These are phyloP conservation scores for Eutrema yunnanense DNA, from an alignment of 345 rosid species.

Conservation along the genomic window DNA sequence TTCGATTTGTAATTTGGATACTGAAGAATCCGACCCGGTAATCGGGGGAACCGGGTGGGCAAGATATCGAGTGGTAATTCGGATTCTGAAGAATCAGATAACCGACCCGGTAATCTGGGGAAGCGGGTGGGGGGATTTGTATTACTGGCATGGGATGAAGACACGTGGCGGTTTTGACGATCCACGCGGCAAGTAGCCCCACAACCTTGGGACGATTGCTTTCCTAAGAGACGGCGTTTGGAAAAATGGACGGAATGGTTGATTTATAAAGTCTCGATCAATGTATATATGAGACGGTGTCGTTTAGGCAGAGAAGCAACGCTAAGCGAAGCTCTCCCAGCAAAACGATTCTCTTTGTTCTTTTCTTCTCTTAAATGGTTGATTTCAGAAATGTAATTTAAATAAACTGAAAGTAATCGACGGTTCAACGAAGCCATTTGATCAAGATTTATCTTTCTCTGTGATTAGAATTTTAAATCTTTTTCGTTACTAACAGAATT, in stretches of 20 bases:
- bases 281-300: constrained; percentile 7
- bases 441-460: not conserved
- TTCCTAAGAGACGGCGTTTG: constrained; percentile 1
- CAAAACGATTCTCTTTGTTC: constrained; percentile 9
- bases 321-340: constrained; percentile 11
- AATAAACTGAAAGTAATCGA: not conserved
- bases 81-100: not conserved
- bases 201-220: not conserved
- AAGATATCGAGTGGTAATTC: too few species aligned
- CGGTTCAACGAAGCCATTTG: not conserved
- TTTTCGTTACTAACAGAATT: not conserved
- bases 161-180: constrained; percentile 12
- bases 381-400: constrained; percentile 5
- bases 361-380: not conserved
- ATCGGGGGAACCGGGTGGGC: not conserved
- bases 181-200: constrained; percentile 4
- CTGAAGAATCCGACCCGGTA: not conserved
- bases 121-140: not conserved
- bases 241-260: not conserved
- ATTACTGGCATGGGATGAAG: not conserved
- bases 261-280: not conserved
- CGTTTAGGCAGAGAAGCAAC: not conserved
- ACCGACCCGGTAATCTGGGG: constrained; percentile 3
- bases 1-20: not conserved
- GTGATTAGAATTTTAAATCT: not conserved